Evolutionary conservation across 2,329 filamentous ascomycete genomes (phyloP), one percentile per base, ranked within the genome.

Genomic region (Fusarium sp.): DNA sequence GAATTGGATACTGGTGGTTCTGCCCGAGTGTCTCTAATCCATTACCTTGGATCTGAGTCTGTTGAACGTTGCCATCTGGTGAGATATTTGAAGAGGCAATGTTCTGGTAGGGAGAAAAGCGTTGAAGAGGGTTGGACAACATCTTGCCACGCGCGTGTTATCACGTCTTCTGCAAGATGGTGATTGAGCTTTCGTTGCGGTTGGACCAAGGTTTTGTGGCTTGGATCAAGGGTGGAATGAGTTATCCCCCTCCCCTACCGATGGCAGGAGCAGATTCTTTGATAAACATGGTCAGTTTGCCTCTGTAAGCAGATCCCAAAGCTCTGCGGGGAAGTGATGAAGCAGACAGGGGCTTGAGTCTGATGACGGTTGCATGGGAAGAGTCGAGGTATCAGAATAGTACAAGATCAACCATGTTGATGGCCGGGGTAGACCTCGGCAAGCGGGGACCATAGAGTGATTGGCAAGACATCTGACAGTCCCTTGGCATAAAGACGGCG

Each of bases 1-100:
- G 92, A 69, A 95, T 86, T 20, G 92, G 89, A 84, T 95, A 95
- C 77, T 94, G 92, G 14, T 93, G 92, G 41, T 89, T 89, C 73
- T 94, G 92, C 8, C 90, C 88, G 54, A 95, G 88, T 6, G 90
- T 87, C 74, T 95, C 92, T 68, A 95, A 84, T n/a, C 88, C 87
- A 64, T 83, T 81, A 20, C 81, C 81, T 75, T 90, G 88, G 70
- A 90, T 85, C 71, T 89, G 88, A 72, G 86, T 82, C 71, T 87
- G 86, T 24, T 85, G 83, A 11, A 88, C 81, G 79, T 90, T 89
- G 67, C 86, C 84, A 76, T 89, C 88, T 68, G 89, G 87, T 68
- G 91, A 82, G 76, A 91, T 85, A 69, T 87, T 86, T 76, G 85
- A 87, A 64, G 88, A 87, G 57, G 90, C 89, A 75, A 90, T 81